Evolutionary conservation across 768 basidiomycete species (phyloP).

Genomic region (Xerocomus brunneocitrinus): DNA sequence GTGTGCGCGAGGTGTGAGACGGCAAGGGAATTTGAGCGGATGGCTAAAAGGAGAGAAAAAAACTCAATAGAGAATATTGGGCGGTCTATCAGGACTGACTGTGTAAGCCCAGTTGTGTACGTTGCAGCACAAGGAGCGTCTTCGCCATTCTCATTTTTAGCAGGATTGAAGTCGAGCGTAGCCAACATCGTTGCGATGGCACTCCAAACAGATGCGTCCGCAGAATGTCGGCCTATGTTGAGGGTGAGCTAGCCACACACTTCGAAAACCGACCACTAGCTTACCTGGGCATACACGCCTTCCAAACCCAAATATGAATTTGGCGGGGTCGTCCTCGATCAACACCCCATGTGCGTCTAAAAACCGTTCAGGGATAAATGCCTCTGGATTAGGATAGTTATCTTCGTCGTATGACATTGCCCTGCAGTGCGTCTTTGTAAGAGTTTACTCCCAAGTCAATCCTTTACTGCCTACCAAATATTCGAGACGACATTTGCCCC

Average conservation of each 20-base stretch:
- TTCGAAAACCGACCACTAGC: background rate
- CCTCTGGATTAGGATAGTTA: constrained; percentile 8
- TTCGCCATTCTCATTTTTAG: constrained; percentile 1
- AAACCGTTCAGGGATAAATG: constrained; percentile 13
- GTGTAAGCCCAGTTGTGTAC: constrained; percentile 1
- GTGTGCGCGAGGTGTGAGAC: constrained; percentile 5
- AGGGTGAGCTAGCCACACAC: background rate
- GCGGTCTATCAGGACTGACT: background rate
- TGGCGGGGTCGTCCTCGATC: constrained; percentile 4
- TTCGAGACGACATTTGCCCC: constrained; percentile 1
- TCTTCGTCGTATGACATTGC: constrained; percentile 6
- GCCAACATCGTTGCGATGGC: constrained; percentile 7
- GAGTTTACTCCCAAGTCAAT: background rate
- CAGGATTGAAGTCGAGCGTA: background rate
- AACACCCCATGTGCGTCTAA: constrained; percentile 1
- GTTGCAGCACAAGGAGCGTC: constrained; percentile 3
- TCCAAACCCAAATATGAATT: constrained; percentile 10
- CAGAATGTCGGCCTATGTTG: constrained; percentile 1
- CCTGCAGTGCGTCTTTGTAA: background rate
- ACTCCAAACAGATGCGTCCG: constrained; percentile 6
- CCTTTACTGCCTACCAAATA: background rate
- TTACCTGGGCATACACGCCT: constrained; percentile 7
- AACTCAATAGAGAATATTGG: no score
- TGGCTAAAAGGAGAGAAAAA: background rate
- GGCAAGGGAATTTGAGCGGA: constrained; percentile 8